These are phyloP conservation scores for Phytophthora lateralis DNA, from an alignment of 352 stramenopile genomes.

Conservation along the genomic window DNA sequence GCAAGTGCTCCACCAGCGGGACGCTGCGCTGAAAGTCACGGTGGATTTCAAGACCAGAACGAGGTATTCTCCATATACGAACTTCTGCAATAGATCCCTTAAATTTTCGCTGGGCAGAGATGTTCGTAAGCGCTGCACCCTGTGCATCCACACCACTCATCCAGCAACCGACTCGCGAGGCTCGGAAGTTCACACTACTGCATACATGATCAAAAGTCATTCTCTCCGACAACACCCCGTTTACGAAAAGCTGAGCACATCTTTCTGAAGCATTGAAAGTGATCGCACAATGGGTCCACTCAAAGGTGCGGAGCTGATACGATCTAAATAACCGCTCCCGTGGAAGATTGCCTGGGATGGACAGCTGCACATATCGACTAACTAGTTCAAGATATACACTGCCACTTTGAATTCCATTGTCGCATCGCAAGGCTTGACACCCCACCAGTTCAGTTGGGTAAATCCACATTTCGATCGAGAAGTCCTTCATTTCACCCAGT, in stretches of 20 bases:
- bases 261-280: constrained; percentile 45
- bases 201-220: constrained; percentile 52
- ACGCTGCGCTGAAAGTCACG: constrained; percentile 72
- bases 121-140: constrained; percentile 33
- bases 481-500: constrained; percentile 65
- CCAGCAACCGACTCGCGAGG: constrained; percentile 75
- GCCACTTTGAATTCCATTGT: constrained; percentile 73
- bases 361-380: constrained; percentile 65
- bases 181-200: constrained; percentile 52
- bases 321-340: constrained; percentile 71
- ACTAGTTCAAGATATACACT: constrained; percentile 81
- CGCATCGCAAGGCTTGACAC: constrained; percentile 70
- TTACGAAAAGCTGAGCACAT: constrained; percentile 54
- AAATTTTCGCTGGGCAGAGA: constrained; percentile 60
- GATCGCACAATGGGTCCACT: constrained; percentile 76
- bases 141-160: constrained; percentile 55
- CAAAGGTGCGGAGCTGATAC: constrained; percentile 55
- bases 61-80: constrained; percentile 65
- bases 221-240: constrained; percentile 45
- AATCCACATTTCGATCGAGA: constrained; percentile 86
- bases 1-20: constrained; percentile 37
- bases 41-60: constrained; percentile 48
- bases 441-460: constrained; percentile 65
- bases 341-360: constrained; percentile 74
- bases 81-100: constrained; percentile 80